These are phyloP conservation scores for Trichoderma sp. DNA, from an alignment of 2,329 filamentous ascomycete species.

Conservation along the genomic window DNA sequence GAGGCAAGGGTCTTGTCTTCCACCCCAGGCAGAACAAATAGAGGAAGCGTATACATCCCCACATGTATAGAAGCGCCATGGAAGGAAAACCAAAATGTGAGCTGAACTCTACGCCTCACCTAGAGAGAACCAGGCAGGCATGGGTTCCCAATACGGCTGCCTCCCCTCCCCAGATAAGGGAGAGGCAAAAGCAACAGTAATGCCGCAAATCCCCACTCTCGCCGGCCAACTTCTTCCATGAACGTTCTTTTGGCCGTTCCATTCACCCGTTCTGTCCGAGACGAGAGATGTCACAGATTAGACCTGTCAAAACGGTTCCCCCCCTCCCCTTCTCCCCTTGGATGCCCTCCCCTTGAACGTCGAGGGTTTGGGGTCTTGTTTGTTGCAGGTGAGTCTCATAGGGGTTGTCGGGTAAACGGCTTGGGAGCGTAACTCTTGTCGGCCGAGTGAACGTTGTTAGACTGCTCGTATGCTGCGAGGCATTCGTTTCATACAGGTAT, in stretches of 20 bases:
- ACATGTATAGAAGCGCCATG: slow-evolving; percentile 13
- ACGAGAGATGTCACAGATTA: slow-evolving; percentile 3
- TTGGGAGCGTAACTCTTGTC: slow-evolving; percentile 7
- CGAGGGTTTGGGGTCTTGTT: not conserved
- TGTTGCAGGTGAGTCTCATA: not conserved
- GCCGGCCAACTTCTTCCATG: slow-evolving; percentile 1
- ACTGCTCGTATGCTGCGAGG: not conserved
- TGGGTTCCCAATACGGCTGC: not conserved
- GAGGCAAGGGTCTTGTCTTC: not conserved
- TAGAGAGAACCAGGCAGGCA: slow-evolving; percentile 2
- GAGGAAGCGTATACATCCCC: not conserved
- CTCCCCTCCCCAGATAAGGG: not conserved
- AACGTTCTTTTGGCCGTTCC: slow-evolving; percentile 7
- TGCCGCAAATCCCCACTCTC: not conserved
- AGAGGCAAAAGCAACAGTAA: not conserved
- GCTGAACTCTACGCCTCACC: slow-evolving; percentile 18
- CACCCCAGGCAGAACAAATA: not conserved
- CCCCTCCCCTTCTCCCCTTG: not conserved
- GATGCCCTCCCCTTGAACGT: not conserved
- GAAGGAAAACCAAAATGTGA: slow-evolving; percentile 11
- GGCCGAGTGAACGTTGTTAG: not conserved
- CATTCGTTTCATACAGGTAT: not conserved
- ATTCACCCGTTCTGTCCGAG: not conserved
- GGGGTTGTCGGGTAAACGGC: not conserved
- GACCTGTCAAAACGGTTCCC: not conserved